Percentiles rank a stretch among this genome's conserved stretches.
Evolutionary conservation across 2,329 filamentous ascomycete species (phyloP).

Genomic region (Fusarium chuoi): DNA sequence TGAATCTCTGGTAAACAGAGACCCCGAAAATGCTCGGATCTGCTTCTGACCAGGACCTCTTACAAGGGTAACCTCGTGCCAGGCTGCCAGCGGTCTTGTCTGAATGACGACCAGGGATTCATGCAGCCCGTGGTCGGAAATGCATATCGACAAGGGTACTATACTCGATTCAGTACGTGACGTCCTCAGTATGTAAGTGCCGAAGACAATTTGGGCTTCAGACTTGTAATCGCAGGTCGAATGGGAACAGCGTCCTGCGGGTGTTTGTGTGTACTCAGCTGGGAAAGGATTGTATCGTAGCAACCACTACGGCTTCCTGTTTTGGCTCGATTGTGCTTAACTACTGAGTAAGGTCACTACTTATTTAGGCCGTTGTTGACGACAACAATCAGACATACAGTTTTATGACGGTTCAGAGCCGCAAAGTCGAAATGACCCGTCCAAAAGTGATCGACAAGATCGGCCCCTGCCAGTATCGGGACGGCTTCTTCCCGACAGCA

Average conservation of each 20-base stretch:
- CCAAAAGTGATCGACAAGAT: conserved; percentile 43
- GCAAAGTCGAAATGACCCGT: conserved; percentile 20
- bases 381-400: conserved; percentile 3
- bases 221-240: conserved; percentile 26
- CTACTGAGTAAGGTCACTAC: not conserved
- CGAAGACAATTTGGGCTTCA: conserved; percentile 13
- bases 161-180: conserved; percentile 21
- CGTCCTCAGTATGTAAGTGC: conserved; percentile 28
- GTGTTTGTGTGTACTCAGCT: conserved; percentile 23
- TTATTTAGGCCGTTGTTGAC: conserved; percentile 6
- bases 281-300: conserved; percentile 8
- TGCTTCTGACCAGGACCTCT: not conserved
- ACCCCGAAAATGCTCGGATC: conserved; percentile 12
- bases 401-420: conserved; percentile 35
- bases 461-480: conserved; percentile 41
- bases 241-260: conserved; percentile 24
- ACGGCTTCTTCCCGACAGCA: conserved; percentile 33
- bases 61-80: not conserved
- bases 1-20: conserved; percentile 6
- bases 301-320: conserved; percentile 16
- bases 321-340: conserved; percentile 3
- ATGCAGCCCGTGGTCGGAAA: not conserved
- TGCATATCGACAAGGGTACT: conserved; percentile 14
- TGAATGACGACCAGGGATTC: not conserved
- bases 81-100: not conserved